Conservation (phyloP, 164 flowering plant species). For the Echeveria elegans region DNA sequence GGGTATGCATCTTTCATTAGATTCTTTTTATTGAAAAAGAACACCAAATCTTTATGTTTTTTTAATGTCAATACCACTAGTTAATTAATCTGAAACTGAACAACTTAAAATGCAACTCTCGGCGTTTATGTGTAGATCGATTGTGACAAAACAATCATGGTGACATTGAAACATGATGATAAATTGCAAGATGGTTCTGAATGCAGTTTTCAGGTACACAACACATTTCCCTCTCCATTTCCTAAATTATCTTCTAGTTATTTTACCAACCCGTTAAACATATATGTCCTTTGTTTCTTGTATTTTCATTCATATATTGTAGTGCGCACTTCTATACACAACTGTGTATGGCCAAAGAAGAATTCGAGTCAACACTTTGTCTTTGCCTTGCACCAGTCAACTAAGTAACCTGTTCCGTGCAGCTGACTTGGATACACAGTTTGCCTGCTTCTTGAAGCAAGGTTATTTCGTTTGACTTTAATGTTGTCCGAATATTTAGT, state of each 20-base stretch:
- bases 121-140: constrained; percentile 79
- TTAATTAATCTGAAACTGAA: too few species aligned
- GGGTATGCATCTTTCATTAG: constrained; percentile 38
- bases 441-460: constrained; percentile 81
- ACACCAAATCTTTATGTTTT: too few species aligned
- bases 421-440: constrained; percentile 95
- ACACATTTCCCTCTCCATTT: neutral
- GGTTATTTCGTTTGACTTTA: too few species aligned
- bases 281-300: too few species aligned
- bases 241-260: too few species aligned
- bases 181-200: constrained; percentile 82
- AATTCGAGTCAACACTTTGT: constrained; percentile 77
- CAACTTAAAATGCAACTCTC: too few species aligned
- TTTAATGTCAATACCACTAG: too few species aligned
- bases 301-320: neutral
- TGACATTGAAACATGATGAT: constrained; percentile 78
- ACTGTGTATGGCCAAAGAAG: constrained; percentile 95
- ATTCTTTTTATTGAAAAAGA: too few species aligned
- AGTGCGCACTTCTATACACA: constrained; percentile 99
- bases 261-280: too few species aligned
- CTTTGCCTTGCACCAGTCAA: constrained; percentile 76
- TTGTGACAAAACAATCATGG: constrained; percentile 86
- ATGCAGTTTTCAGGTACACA: constrained; percentile 73
- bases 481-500: neutral
- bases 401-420: constrained; percentile 77